Base-by-base conservation (phyloP, 192 early-diverging fungal species). In the Backusella luteola region DNA sequence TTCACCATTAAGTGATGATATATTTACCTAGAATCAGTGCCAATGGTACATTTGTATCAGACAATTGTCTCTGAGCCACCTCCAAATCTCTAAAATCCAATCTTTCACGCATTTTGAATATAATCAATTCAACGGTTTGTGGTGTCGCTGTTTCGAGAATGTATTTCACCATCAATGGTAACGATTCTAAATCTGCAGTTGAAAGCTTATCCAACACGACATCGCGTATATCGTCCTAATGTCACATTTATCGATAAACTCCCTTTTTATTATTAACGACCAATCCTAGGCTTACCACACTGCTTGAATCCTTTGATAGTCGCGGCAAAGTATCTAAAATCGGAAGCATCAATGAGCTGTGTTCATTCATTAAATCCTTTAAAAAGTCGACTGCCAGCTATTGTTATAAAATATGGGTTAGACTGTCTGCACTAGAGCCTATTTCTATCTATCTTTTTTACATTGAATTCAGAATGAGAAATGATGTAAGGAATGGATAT, bases 291-390 rank as follows among this genome's bases (percentile, higher is more conserved):
- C 56, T 68, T 81, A 84, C 86, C 78, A 90, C 39, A 32, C 77
- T 77, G 4, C 88, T 85, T 6, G 82, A 79, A 46, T 87, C 81
- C 15, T 87, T 41, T 9, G 89, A 89, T 14, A 95, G 81, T 72
- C 92, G 91, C 4, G 92, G 89, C 14, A 95, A 75, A 0, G 93
- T 87, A 67, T 95, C 93, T 53, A 95, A 73, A 21, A 92, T 91
- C 0, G 92, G 87, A 5, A 93, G 89, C 66, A 87, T 90, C 1
- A 93, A 80, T 66, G 87, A 88, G 32, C 85, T 81, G 39, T 89
- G 79, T 21, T 85, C 78, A 17, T 83, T 81, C 84, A 94, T 88
- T 77, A 91, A 80, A 0, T 87, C 85, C 12, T 87, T 89, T 34
- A 95, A 77, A 41, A 87, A 87, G 36, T 78, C 78, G 1, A 91